These are phyloP conservation scores for Fraxinus pennsylvanica DNA, from an alignment of 257 asterid genomes.

Conservation along the genomic window DNA sequence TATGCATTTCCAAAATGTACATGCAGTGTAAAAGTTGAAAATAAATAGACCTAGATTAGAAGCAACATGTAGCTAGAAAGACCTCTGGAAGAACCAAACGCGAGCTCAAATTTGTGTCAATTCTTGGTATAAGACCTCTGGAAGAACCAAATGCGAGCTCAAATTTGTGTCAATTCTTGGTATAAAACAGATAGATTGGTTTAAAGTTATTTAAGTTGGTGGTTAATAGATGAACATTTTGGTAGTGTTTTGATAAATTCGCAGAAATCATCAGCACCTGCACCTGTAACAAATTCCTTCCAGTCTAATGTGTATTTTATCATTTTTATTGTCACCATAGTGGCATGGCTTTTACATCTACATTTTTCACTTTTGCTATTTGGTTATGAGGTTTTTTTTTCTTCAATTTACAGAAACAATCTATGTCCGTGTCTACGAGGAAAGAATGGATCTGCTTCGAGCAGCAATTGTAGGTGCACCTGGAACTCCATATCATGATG, in stretches of 20 bases:
- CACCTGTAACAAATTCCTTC: not conserved
- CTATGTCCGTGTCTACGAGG: slow-evolving; percentile 78
- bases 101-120: not conserved
- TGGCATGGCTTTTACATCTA: not conserved
- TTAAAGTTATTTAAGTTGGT: not conserved
- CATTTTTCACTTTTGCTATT: not conserved
- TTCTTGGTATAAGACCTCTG: not conserved
- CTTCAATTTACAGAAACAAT: slow-evolving; percentile 54
- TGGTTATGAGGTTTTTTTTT: not conserved
- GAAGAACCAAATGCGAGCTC: not conserved
- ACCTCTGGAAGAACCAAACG: not conserved
- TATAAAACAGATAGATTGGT: not conserved
- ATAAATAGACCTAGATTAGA: not conserved
- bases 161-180: not conserved
- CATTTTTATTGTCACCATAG: not conserved
- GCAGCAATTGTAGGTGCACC: slow-evolving; percentile 75
- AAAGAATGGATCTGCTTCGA: slow-evolving; percentile 75
- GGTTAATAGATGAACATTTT: not conserved
- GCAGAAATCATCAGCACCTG: not conserved
- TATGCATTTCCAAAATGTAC: not conserved
- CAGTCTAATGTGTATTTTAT: not conserved
- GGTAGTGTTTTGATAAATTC: not conserved
- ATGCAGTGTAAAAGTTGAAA: not conserved
- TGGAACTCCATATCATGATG: slow-evolving; percentile 98
- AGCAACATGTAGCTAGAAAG: not conserved